Evolutionary conservation across 345 rosid species (phyloP), one percentile per base, ranked within the genome.

Genomic region (Syzygium grande): DNA sequence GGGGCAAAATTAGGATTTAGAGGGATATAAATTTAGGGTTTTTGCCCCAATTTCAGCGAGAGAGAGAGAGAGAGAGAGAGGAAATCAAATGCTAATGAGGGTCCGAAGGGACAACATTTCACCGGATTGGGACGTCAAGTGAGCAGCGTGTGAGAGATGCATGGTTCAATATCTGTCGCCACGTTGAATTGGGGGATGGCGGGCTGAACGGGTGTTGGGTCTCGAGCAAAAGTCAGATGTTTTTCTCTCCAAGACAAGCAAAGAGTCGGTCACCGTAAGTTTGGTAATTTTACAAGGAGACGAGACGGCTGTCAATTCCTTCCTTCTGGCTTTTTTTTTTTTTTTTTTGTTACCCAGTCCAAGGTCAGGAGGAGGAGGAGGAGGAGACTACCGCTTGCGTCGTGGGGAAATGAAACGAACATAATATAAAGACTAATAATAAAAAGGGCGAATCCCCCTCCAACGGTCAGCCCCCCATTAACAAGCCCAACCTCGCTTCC

Each of bases 101-200:
- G 3, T 1, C 10, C 1, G n/a, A 58, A 25, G n/a, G 4, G 7
- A 59, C 34, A 61, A 61, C 0, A 0, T 59, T 2, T 58, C 29
- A 12, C 9, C 7, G 65, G 29, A 6, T 59, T 59, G 52, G 73
- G 73, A 61, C 27, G 30, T n/a, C 5, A 12, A 8, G 34, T 5
- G 68, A 61, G 17, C 68, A 13, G 13, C 30, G 11, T 0, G 68
- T 11, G 73, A n/a, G 73, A n/a, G 73, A 34, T 14, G 73, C 34
- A 12, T 12, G 14, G 4, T 59, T 29, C 7, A 1, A 6, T 10
- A 29, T 59, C 16, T 0, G 68, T 59, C 65, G 65, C 65, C 65
- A 59, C 7, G 3, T 27, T n/a, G 34, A 2, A 13, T 12, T 61
- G 68, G 4, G 68, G 4, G 34, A 61, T 1, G 34, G 34, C 12